Base-by-base conservation (phyloP, 768 basidiomycete species). In the Auricularia sp. region DNA sequence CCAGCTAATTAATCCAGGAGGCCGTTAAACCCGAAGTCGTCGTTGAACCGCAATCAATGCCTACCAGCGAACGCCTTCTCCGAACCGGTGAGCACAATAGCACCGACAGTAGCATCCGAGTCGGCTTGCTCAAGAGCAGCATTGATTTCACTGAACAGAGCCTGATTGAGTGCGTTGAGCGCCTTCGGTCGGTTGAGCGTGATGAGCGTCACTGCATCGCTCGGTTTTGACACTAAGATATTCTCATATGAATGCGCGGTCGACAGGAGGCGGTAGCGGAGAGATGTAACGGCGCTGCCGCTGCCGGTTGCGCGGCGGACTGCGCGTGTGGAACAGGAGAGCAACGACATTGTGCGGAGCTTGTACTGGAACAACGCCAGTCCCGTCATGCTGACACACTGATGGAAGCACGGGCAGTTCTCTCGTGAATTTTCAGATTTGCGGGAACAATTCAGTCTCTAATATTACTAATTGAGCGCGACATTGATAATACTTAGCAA, bases 151-250 rank as follows among this genome's bases (percentile, higher is more conserved):
- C 69, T 66, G 66, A 80, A 75, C 64, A 81, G 69, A 18, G 76
- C 72, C 23, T 72, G 68, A 64, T 74, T 75, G 61, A 80, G 75
- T 8, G 79, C 78, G 66, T 77, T 78, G 59, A 72, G 67, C 10
- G 71, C 73, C 58, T 73, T 71, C 18, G 75, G 74, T 2, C 75
- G 66, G 66, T 76, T 76, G 44, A 76, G 67, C 5, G 68, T 73
- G 66, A 76, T 71, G 39, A 75, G 56, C 56, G 56, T 14, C 23
- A 91, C 87, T 21, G 80, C 80, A 3, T 85, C 83, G 62, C 85
- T 81, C 1, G 90, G 90, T 65, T 81, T 80, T 3, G 88, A 84
- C 18, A 84, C 81, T 53, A 91, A 76, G 71, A 92, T 88, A 70
- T 85, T 80, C 70, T 84, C 81, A 75, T 87, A 90, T 35, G 18